Evolutionary conservation across 78 protist genomes (phyloP), one percentile per base, ranked within the genome.

Genomic region (Dictyostelium firmibasis): DNA sequence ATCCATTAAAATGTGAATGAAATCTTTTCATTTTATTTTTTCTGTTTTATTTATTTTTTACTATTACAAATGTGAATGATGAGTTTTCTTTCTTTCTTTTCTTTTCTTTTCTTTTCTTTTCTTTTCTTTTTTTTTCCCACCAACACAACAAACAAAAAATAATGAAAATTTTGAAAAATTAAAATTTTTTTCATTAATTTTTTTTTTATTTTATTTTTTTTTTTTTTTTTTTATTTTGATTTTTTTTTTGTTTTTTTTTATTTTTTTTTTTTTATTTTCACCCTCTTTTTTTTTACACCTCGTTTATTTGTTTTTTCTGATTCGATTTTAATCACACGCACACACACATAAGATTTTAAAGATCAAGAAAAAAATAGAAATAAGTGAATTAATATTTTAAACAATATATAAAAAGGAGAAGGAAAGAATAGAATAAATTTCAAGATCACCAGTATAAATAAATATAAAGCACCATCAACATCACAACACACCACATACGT

Each of bases 1-100:
- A 93, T 50, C 96, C 96, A 93, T 86, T 86, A n/a, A 93, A 93
- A 57, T 93, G 77, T 77, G 96, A 84, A 33, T 78, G 86, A 57
- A 93, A 93, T 70, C 91, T 93, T 60, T 86, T 86, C 96, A 93
- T 92, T 2, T 7, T 60, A 3, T 50, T 44, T 47, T 77, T 31
- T 41, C 8, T 77, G 2, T 14, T 27, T 35, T 0, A 38, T 36
- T 2, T 76, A 23, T 38, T 11, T 25, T 5, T n/a, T 41, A 38
- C n/a, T 11, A 41, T 10, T 41, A 38, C 35, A 38, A 76, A 35
- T n/a, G n/a, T n/a, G n/a, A n/a, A n/a, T n/a, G n/a, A n/a, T n/a
- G n/a, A n/a, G n/a, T n/a, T n/a, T n/a, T n/a, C n/a, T 16, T 31
- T 31, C 10, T 29, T 70, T 29, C 10, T 5, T 14, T 31, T 31